These are phyloP conservation scores for Phytopythium aichiense DNA, from an alignment of 352 stramenopile species.

Conservation along the genomic window DNA sequence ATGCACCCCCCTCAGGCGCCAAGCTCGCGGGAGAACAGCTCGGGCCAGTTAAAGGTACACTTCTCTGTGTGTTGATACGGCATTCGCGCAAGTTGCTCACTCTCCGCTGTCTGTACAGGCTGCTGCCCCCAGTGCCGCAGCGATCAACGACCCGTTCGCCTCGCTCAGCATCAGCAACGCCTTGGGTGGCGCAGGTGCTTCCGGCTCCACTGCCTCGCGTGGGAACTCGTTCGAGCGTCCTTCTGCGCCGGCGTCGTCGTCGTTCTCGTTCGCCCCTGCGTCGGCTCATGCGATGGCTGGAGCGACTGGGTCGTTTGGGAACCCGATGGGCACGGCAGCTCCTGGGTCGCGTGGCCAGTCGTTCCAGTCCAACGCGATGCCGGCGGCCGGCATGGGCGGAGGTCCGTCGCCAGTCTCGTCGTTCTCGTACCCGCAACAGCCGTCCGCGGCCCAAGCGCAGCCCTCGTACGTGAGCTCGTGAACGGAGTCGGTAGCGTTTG, in stretches of 20 bases:
- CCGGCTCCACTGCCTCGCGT: constrained; percentile 21
- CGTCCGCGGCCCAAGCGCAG: neutral
- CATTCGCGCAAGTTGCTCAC: neutral
- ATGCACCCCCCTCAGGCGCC: neutral
- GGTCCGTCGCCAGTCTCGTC: constrained; percentile 24
- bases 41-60: constrained; percentile 5
- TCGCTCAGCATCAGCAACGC: constrained; percentile 51
- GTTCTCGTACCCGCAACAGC: constrained; percentile 31
- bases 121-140: constrained; percentile 20
- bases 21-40: constrained; percentile 1
- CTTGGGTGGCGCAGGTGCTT: constrained; percentile 36
- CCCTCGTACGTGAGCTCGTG: constrained; percentile 5
- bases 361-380: constrained; percentile 2
- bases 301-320: constrained; percentile 21
- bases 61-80: neutral
- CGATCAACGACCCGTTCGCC: constrained; percentile 71
- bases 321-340: neutral
- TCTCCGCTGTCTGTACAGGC: neutral
- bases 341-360: constrained; percentile 7
- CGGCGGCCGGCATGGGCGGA: neutral
- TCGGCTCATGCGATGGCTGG: neutral
- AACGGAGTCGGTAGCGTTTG: neutral
- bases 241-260: constrained; percentile 6
- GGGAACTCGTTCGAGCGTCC: constrained; percentile 35
- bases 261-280: constrained; percentile 14